Evolutionary conservation across 345 rosid species (phyloP).

Genomic region (Gossypium stocksii): DNA sequence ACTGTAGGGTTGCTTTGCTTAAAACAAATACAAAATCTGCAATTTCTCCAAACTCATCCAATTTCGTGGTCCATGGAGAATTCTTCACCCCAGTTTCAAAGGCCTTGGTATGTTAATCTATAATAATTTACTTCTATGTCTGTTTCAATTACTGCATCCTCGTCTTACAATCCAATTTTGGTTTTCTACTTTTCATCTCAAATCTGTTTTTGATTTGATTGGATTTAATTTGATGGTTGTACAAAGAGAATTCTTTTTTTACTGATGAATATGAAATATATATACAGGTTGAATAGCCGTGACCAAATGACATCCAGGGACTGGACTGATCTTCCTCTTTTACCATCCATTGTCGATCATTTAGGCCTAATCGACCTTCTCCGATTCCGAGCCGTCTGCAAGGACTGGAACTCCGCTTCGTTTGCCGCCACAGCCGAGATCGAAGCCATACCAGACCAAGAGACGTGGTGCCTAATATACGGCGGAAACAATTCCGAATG

Average conservation of each 20-base stretch:
- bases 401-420: conserved; percentile 21
- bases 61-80: not conserved
- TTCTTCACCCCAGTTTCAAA: not conserved
- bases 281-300: not conserved
- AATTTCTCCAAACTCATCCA: no score
- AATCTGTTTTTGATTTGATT: no score
- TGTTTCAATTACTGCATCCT: no score
- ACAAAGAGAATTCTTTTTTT: not conserved
- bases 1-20: not conserved
- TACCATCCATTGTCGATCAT: conserved; percentile 9
- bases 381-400: conserved; percentile 13
- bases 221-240: no score
- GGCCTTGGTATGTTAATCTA: not conserved
- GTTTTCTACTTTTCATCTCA: no score
- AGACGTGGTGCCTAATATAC: conserved; percentile 21
- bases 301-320: not conserved
- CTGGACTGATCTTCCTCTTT: conserved; percentile 25
- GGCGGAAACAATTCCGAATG: conserved; percentile 6
- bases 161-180: no score
- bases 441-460: not conserved
- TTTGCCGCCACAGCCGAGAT: conserved; percentile 12
- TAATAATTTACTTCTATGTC: no score
- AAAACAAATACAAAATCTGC: not conserved
- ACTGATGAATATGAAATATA: not conserved
- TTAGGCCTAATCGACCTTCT: conserved; percentile 23